Conservation (phyloP, 257 asterid species). For the Plantago major region DNA sequence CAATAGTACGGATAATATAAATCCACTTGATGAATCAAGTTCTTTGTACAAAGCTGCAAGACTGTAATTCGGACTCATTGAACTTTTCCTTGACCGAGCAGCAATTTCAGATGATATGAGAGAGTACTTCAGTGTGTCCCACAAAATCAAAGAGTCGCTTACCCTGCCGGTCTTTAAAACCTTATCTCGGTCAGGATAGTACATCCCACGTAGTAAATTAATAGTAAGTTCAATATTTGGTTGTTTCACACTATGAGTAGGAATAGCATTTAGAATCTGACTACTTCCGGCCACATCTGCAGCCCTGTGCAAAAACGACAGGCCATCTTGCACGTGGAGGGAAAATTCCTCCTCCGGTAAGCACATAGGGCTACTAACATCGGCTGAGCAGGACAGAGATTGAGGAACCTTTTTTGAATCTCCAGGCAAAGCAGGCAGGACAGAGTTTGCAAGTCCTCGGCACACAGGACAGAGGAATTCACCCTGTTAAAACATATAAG, state of each 20-base stretch:
- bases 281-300: slow-evolving; percentile 50
- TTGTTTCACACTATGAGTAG: slow-evolving; percentile 39
- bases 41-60: slow-evolving; percentile 59
- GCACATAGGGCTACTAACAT: slow-evolving; percentile 28
- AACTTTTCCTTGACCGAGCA: slow-evolving; percentile 66
- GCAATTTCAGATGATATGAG: slow-evolving; percentile 78
- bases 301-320: slow-evolving; percentile 54
- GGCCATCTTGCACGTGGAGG: slow-evolving; percentile 50
- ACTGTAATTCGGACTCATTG: slow-evolving; percentile 62
- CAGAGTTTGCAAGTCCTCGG: slow-evolving; percentile 89
- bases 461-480: slow-evolving; percentile 99
- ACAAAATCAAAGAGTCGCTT: slow-evolving; percentile 60
- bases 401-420: slow-evolving; percentile 32
- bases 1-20: slow-evolving; percentile 71
- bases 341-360: slow-evolving; percentile 30
- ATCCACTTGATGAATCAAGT: slow-evolving; percentile 77
- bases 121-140: slow-evolving; percentile 89
- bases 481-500: slow-evolving; percentile 52
- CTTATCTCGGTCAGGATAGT: slow-evolving; percentile 65
- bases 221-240: slow-evolving; percentile 56
- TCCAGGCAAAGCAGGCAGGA: slow-evolving; percentile 62
- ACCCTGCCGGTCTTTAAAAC: slow-evolving; percentile 62
- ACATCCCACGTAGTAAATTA: slow-evolving; percentile 60
- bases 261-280: slow-evolving; percentile 48
- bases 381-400: slow-evolving; percentile 30